A percentile compares a stretch with the other conserved stretches of the same genome.
These are phyloP conservation scores for Malus orientalis DNA, from an alignment of 306 rosid species.

Conservation along the genomic window DNA sequence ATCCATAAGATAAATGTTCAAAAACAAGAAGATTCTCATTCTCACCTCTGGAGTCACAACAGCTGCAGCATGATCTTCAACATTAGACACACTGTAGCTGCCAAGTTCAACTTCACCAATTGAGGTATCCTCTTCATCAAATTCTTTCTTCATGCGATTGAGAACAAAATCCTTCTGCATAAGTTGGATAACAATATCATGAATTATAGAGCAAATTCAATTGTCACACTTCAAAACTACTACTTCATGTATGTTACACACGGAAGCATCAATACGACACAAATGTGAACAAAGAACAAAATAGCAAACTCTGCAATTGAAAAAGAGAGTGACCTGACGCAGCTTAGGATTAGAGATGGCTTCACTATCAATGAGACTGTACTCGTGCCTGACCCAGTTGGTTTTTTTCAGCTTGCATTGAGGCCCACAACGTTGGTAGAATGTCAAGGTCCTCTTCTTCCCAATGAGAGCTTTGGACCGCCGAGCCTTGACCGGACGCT, in stretches of 20 bases:
- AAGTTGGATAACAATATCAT: conserved; percentile 11
- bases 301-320: neutral
- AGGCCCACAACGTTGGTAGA: conserved; percentile 22
- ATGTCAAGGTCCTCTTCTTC: conserved; percentile 49
- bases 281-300: neutral
- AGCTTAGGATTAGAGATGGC: neutral
- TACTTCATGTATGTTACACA: neutral
- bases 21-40: neutral
- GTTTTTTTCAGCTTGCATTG: conserved; percentile 1
- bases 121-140: neutral
- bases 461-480: conserved; percentile 32
- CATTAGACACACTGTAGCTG: neutral
- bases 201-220: neutral
- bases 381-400: conserved; percentile 60
- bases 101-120: conserved; percentile 22
- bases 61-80: neutral
- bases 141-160: conserved; percentile 31
- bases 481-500: conserved; percentile 14
- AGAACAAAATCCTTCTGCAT: conserved; percentile 43
- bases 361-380: conserved; percentile 12
- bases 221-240: neutral
- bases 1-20: neutral
- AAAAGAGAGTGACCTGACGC: neutral
- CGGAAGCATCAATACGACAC: neutral
- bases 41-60: conserved; percentile 26